Conservation (phyloP, 331 rosid species). For the Malus hybrid region DNA sequence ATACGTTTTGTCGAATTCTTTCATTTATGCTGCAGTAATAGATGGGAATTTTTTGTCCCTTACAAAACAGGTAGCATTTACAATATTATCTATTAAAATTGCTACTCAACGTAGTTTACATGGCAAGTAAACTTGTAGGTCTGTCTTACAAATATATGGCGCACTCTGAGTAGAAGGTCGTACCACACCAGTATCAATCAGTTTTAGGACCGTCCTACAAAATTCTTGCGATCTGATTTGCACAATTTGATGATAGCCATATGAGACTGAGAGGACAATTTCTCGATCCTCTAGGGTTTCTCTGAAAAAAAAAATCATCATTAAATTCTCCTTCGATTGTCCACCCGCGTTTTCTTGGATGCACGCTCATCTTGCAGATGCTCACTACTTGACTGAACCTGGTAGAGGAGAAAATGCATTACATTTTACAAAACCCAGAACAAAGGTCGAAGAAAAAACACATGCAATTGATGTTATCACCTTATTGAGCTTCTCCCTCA, state of each 20-base stretch:
- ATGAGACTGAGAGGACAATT: neutral
- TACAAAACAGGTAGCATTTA: neutral
- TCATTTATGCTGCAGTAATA: too few relatives aligned
- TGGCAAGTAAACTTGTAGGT: neutral
- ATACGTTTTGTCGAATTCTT: neutral
- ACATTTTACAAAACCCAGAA: neutral
- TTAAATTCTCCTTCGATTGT: slow-evolving; percentile 82
- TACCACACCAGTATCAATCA: neutral
- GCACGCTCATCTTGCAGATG: slow-evolving; percentile 41
- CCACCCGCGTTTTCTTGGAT: slow-evolving; percentile 59
- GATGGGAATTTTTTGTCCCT: neutral
- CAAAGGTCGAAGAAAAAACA: neutral
- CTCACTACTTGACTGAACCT: slow-evolving; percentile 65
- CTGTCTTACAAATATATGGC: neutral
- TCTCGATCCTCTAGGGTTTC: neutral
- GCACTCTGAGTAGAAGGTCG: neutral
- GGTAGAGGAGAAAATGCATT: slow-evolving; percentile 11
- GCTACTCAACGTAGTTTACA: neutral
- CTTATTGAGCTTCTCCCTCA: slow-evolving; percentile 87
- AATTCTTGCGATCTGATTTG: neutral
- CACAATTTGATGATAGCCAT: neutral
- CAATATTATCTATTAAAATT: neutral
- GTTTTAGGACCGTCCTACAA: neutral
- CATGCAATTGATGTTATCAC: slow-evolving; percentile 28
- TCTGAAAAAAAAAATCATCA: neutral